Base-by-base conservation (phyloP, 2,329 filamentous ascomycete species). In the Xylaria sp. region DNA sequence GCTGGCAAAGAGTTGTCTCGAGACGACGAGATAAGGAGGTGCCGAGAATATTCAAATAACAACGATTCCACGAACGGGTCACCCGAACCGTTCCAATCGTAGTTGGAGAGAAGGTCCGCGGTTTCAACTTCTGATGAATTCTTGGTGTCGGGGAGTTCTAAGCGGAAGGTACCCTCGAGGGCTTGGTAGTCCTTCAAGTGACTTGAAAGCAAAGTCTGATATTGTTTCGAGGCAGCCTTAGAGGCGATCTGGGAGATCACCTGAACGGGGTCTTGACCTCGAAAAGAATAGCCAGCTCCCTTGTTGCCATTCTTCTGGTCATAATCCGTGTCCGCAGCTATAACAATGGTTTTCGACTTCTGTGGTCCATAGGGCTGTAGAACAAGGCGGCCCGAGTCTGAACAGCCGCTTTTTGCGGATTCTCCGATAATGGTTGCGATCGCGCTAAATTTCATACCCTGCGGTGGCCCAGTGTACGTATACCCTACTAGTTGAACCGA, bases 21-120 rank as follows among this genome's bases (percentile, higher is more conserved):
- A 3, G 85, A 87, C 0, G 85, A 86, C 0, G 83, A 83, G 58
- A 89, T 86, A 64, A 89, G 81, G 0, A 89, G 79, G 62, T 89
- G 83, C 6, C 85, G 82, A 4, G 82, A 82, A 58, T 84, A 87
- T 69, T 86, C 83, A 69, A 88, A 88, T 3, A 87, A 80, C 0
- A 88, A 77, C 2, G 78, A 80, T 59, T 88, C 85, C 1, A 89
- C 76, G 44, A 82, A 88, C 0, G 86, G 85, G 63, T 88, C 83
- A 1, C 83, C 81, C 0, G 72, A 51, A n/a, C 67, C 72, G 4
- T 76, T 74, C 13, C 73, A 72, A 42, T 76, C 72, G 42, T 82
- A 81, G 17, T 71, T 71, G 4, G 74, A 61, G 33, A 83, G 74
- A 2, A 83, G 66, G 13, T 57, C 42, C 0, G 76, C 70, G 0